These are phyloP conservation scores for Gamarada debralockiae DNA, from an alignment of 495 filamentous ascomycete species.

Conservation along the genomic window DNA sequence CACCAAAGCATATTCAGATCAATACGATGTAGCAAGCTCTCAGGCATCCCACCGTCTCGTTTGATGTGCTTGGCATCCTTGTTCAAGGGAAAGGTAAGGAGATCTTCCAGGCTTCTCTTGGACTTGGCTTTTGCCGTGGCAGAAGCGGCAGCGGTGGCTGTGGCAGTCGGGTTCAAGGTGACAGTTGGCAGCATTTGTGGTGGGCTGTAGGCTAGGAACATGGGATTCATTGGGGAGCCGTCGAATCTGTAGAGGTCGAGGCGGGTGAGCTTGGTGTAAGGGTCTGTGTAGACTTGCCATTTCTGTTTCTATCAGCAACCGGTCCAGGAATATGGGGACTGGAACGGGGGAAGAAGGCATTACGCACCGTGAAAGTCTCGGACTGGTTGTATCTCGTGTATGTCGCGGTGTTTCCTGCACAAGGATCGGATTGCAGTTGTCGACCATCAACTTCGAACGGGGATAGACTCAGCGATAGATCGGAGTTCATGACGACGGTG, in stretches of 20 bases:
- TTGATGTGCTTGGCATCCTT: slow-evolving; percentile 32
- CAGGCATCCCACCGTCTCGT: slow-evolving; percentile 29
- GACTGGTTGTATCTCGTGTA: slow-evolving; percentile 70
- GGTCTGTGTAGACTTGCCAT: slow-evolving; percentile 58
- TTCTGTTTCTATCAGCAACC: slow-evolving; percentile 43
- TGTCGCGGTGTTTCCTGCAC: slow-evolving; percentile 43
- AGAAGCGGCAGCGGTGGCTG: slow-evolving; percentile 31
- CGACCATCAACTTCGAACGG: slow-evolving; percentile 70
- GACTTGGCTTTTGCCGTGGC: slow-evolving; percentile 15
- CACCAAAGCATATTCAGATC: slow-evolving; percentile 64
- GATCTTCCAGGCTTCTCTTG: slow-evolving; percentile 14
- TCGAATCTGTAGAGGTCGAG: slow-evolving; percentile 65
- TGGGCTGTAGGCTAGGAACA: slow-evolving; percentile 66
- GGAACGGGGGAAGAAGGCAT: not conserved
- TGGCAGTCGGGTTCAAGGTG: slow-evolving; percentile 57
- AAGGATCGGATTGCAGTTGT: slow-evolving; percentile 67
- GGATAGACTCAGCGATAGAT: slow-evolving; percentile 56
- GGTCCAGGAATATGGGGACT: not conserved
- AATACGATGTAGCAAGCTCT: slow-evolving; percentile 31
- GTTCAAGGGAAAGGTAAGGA: slow-evolving; percentile 30
- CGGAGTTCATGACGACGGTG: slow-evolving; percentile 36
- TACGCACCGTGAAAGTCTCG: slow-evolving; percentile 36
- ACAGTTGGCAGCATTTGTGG: slow-evolving; percentile 74
- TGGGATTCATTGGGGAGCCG: slow-evolving; percentile 64
- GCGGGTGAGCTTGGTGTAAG: slow-evolving; percentile 57